A percentile compares a stretch with the other conserved stretches of the same genome.
phyloP scores from a whole-genome alignment of 179 eudicot genomes.

The Patellifolia procumbens region DNA sequence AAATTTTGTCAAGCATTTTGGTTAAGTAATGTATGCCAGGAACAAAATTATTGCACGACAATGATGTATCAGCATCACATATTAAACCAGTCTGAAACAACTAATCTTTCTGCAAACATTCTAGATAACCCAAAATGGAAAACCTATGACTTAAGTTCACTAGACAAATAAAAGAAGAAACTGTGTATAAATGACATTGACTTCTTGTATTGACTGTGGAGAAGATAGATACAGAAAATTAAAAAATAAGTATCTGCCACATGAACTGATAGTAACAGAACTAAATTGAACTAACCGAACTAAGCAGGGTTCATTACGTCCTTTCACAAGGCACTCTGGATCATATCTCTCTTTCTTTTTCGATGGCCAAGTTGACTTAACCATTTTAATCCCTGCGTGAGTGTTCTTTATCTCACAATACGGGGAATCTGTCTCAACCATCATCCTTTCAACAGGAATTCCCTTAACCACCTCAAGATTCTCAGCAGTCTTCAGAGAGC shows the following conservation, averaged over 20 bases:
- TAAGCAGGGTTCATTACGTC: constrained; percentile 95
- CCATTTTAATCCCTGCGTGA: constrained; percentile 83
- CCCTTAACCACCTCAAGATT: constrained; percentile 87
- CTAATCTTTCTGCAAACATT: background rate
- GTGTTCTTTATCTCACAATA: constrained; percentile 97
- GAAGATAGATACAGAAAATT: background rate
- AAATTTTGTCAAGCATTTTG: background rate
- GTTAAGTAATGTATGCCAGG: background rate
- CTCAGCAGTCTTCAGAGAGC: constrained; percentile 85
- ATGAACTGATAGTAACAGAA: background rate
- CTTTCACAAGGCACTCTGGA: constrained; percentile 81
- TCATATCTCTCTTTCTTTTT: constrained; percentile 97
- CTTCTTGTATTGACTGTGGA: background rate
- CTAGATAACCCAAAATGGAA: background rate
- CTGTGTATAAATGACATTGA: background rate
- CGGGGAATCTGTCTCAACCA: constrained; percentile 99
- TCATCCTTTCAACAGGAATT: constrained; percentile 81
- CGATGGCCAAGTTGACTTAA: constrained; percentile 83
- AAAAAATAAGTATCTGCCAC: background rate
- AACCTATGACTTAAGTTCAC: background rate
- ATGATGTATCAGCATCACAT: background rate
- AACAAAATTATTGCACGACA: background rate
- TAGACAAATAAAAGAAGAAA: background rate
- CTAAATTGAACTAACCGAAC: constrained; percentile 58
- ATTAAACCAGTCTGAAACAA: background rate